Base-by-base conservation (phyloP, 805 yeast species). In the Komagataella phaffii region DNA sequence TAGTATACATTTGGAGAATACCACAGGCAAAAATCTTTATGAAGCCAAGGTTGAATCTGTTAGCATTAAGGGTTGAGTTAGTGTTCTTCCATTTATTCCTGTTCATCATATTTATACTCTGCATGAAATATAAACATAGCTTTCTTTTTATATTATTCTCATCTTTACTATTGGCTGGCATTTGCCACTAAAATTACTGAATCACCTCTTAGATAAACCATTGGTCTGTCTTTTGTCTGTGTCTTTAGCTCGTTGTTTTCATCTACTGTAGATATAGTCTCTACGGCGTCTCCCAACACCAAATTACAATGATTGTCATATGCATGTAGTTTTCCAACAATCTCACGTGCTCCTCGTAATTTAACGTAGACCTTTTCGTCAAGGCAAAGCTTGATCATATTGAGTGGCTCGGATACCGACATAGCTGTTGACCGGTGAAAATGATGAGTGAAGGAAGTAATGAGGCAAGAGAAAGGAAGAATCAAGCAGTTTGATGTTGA, bases 201-300 rank as follows among this genome's bases (percentile, higher is more conserved):
- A 68, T 93, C 99, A n/a, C 99, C 99, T 71, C 99, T 83, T 14
- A 93, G 90, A 68, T 91, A 91, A 46, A 93, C 81, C 89, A 93
- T 87, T 52, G 88, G 96, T 17, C 88, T 77, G 55, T 76, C 75
- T 61, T 81, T 85, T 19, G 73, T 73, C 17, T 60, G 65, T 7
- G 77, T 66, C 63, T 70, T 63, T 51, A 71, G 56, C 17, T 47
- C 60, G 54, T 49, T 47, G 49, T 43, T 47, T 3, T 74, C 81
- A 36, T 72, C 76, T 14, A 81, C 60, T 44, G 73, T 72, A 64
- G 78, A 87, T 44, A 90, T 80, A 1, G 85, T 86, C 63, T 93
- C 99, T 51, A 76, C 77, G 6, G 96, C 96, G 60, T 93, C 95
- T 58, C 97, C 88, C 56, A 93, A 76, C 44, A 93, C 96, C 75